Evolutionary conservation across 2,329 filamentous ascomycete species (phyloP).

Genomic region (Tolypocladium ovalisporum): DNA sequence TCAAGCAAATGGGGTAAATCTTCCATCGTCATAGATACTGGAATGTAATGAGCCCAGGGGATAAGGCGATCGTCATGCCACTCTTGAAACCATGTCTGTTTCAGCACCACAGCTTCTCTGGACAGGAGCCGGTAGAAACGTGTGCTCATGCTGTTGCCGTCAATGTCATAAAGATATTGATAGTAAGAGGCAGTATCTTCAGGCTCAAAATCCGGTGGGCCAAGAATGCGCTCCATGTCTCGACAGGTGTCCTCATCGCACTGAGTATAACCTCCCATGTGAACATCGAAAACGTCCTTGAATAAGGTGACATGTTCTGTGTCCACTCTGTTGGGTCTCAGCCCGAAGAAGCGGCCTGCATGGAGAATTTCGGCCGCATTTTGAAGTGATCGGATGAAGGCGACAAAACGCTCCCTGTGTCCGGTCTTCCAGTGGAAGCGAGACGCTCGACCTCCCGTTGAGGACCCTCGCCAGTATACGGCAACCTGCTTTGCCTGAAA

Average conservation of each 20-base stretch:
- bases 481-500: not conserved
- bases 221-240: not conserved
- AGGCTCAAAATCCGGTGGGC: not conserved
- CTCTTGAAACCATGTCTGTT: not conserved
- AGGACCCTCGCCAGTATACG: not conserved
- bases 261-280: not conserved
- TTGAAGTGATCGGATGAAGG: not conserved
- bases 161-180: not conserved
- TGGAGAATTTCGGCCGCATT: not conserved
- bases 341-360: not conserved
- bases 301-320: not conserved
- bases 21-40: constrained; percentile 1
- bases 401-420: not conserved
- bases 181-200: not conserved
- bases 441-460: not conserved
- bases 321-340: not conserved
- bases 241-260: not conserved
- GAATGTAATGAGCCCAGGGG: constrained; percentile 1
- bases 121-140: not conserved
- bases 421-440: not conserved
- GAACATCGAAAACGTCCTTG: not conserved
- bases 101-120: not conserved
- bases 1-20: not conserved
- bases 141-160: constrained; percentile 1
- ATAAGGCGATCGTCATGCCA: constrained; percentile 1